Evolutionary conservation across 192 early-diverging fungal species (phyloP), one percentile per base, ranked within the genome.

Genomic region (Cetraspora pellucida): DNA sequence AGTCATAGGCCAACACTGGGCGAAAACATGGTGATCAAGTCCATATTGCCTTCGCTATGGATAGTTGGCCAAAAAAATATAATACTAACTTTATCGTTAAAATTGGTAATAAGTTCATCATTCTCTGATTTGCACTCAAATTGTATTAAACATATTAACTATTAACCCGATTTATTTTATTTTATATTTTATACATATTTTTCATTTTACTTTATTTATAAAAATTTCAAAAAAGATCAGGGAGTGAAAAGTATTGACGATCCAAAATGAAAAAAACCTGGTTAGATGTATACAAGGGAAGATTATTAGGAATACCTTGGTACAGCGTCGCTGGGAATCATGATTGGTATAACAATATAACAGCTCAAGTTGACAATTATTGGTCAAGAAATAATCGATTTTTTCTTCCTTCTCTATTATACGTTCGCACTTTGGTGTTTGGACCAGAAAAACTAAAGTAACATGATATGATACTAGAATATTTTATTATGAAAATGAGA

Each of bases 241-340:
- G 73, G 73, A 16, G 73, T 74, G 16, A 25, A 74, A 46, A 63
- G 23, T 45, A 44, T 63, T 21, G 14, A 74, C 16, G 73, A 74
- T 59, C 28, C 31, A 47, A 74, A 74, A 60, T 74, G 73, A 58
- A 74, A 74, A 28, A 63, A 9, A 61, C 19, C 47, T 74, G 73
- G 73, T 47, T 74, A 47, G 44, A 74, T 44, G 59, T 74, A 2
- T 74, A 74, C 21, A 49, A 74, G n/a, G 73, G 59, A 10, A 74
- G n/a, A 52, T 63, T 74, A 63, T 16, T 43, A 19, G 19, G 25
- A 16, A 74, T 74, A 30, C 55, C 55, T 61, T 74, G 73, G 73
- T 74, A 74, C 28, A 74, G 43, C 16, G 73, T 74, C 37, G 73
- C 73, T 9, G 73, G 73, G 47, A 74, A 74, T 63, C 73, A 74